Percentiles rank a stretch among this genome's conserved stretches.
These are phyloP conservation scores for Podospora pseudopauciseta DNA, from an alignment of 495 filamentous ascomycete species.

Conservation along the genomic window DNA sequence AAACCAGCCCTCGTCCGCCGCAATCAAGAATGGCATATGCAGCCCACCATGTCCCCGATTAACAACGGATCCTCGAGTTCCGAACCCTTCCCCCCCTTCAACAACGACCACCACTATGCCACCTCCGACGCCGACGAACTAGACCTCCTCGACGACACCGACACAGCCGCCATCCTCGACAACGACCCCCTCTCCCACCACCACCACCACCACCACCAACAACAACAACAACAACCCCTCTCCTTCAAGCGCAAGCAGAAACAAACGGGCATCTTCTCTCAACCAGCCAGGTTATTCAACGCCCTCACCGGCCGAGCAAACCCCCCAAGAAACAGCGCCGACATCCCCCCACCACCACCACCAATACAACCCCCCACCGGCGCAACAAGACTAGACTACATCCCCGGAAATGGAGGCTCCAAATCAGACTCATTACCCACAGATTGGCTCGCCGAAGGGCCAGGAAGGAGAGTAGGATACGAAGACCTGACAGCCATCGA, in stretches of 20 bases:
- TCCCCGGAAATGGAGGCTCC: constrained; percentile 2
- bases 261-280: constrained; percentile 40
- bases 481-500: constrained; percentile 97
- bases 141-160: constrained; percentile 31
- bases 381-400: constrained; percentile 1
- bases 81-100: constrained; percentile 23
- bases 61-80: constrained; percentile 24
- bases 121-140: constrained; percentile 14
- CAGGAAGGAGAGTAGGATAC: constrained; percentile 87
- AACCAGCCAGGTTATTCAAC: constrained; percentile 53
- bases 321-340: constrained; percentile 5
- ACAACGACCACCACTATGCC: constrained; percentile 23
- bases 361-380: constrained; percentile 1
- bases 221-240: constrained; percentile 50
- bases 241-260: constrained; percentile 85
- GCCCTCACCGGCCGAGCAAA: constrained; percentile 47
- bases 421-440: constrained; percentile 62
- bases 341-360: constrained; percentile 1
- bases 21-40: constrained; percentile 23
- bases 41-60: constrained; percentile 23
- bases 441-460: constrained; percentile 91
- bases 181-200: constrained; percentile 32
- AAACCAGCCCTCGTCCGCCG: background rate
- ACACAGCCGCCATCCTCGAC: constrained; percentile 45
- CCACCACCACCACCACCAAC: constrained; percentile 14